A percentile compares a stretch with the other conserved stretches of the same genome.
Evolutionary conservation across 2,329 filamentous ascomycete genomes (phyloP).

Genomic region (Elsinoe fawcettii): DNA sequence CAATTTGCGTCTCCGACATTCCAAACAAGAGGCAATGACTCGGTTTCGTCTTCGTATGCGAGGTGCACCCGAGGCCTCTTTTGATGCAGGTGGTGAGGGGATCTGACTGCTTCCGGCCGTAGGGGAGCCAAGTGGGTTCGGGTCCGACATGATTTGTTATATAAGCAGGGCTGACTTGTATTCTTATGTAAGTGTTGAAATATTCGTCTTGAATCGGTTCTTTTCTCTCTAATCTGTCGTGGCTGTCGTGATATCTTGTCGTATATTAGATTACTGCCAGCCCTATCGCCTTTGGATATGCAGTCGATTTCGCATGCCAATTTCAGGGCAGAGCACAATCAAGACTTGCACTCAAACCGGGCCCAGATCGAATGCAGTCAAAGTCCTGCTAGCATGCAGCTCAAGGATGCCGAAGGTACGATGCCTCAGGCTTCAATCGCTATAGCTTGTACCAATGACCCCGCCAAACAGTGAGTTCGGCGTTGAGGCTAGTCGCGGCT

Average conservation of each 20-base stretch:
- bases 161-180: conserved; percentile 4
- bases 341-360: not conserved
- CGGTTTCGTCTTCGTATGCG: conserved; percentile 52
- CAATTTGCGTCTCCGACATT: conserved; percentile 67
- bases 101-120: conserved; percentile 17
- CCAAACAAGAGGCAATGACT: conserved; percentile 61
- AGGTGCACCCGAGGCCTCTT: conserved; percentile 15
- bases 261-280: not conserved
- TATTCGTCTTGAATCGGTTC: no score
- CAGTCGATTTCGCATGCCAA: not conserved
- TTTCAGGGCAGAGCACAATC: not conserved
- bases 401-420: not conserved
- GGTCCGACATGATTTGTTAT: conserved; percentile 3
- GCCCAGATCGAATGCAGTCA: not conserved
- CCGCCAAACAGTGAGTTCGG: not conserved
- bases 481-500: not conserved
- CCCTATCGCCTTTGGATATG: not conserved
- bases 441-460: not conserved
- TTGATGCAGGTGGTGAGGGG: conserved; percentile 17
- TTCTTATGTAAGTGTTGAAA: not conserved
- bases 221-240: not conserved
- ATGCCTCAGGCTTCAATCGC: not conserved
- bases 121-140: not conserved
- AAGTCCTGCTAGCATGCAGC: not conserved
- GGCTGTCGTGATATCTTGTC: not conserved